Percentiles rank a stretch among this genome's conserved stretches.
Evolutionary conservation across 495 filamentous ascomycete genomes (phyloP).

Genomic region (Hamigera avellanea): DNA sequence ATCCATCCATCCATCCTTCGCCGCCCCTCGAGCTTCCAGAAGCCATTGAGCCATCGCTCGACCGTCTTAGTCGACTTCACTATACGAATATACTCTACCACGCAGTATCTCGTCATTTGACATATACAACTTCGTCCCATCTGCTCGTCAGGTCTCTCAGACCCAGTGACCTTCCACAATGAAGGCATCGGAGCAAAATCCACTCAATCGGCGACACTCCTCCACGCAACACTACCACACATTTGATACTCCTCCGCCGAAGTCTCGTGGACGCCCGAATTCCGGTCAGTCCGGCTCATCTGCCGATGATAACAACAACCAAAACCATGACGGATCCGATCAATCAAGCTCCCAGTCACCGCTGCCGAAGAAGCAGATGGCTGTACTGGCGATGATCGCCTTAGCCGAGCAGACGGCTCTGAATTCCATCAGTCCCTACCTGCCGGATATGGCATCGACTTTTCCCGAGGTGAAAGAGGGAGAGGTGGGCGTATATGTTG

Average conservation of each 20-base stretch:
- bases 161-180: conserved; percentile 13
- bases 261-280: conserved; percentile 55
- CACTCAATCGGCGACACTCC: conserved; percentile 48
- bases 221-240: conserved; percentile 84
- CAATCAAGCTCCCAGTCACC: conserved; percentile 41
- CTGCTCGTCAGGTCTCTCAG: too few species aligned
- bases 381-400: conserved; percentile 75
- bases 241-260: conserved; percentile 83
- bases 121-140: too few species aligned
- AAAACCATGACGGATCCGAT: conserved; percentile 12
- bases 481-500: conserved; percentile 80
- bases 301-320: conserved; percentile 17
- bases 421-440: conserved; percentile 92
- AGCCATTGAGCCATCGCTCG: too few species aligned
- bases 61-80: too few species aligned
- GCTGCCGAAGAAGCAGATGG: conserved; percentile 71
- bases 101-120: too few species aligned
- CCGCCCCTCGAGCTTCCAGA: too few species aligned
- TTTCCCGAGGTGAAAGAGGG: conserved; percentile 67
- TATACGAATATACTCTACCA: too few species aligned
- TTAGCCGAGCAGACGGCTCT: conserved; percentile 91
- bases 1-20: too few species aligned
- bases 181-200: conserved; percentile 17
- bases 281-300: conserved; percentile 36
- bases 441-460: conserved; percentile 78